Evolutionary conservation across 768 basidiomycete species (phyloP).

Genomic region (Auriscalpium microsporum): DNA sequence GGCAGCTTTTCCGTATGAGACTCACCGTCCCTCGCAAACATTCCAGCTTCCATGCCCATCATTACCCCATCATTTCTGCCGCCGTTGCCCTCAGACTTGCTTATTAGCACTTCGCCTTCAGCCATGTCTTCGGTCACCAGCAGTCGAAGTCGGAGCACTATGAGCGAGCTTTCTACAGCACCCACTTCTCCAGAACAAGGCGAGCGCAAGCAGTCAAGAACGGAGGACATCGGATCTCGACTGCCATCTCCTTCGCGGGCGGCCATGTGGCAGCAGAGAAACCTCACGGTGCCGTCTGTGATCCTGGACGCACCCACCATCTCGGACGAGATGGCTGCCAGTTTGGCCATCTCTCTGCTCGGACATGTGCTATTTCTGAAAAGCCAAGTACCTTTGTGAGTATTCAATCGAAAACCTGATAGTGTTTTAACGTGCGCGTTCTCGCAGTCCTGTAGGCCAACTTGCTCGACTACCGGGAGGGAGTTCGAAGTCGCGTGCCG

Average conservation of each 20-base stretch:
- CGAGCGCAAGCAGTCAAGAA: background rate
- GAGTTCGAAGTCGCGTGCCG: constrained; percentile 38
- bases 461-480: constrained; percentile 44
- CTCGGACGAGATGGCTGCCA: constrained; percentile 51
- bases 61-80: too few relatives aligned
- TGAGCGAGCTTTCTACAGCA: background rate
- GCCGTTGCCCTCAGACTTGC: background rate
- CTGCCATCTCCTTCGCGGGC: too few relatives aligned
- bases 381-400: constrained; percentile 73
- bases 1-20: too few relatives aligned
- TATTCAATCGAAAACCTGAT: constrained; percentile 8
- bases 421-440: background rate
- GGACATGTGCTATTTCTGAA: constrained; percentile 72
- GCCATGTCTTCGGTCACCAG: background rate
- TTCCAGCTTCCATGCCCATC: too few relatives aligned
- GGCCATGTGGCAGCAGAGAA: background rate
- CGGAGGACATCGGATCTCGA: too few relatives aligned
- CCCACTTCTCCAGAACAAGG: constrained; percentile 4
- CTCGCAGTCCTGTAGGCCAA: constrained; percentile 54
- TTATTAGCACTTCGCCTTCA: background rate
- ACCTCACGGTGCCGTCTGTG: constrained; percentile 31
- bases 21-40: too few relatives aligned
- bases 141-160: background rate
- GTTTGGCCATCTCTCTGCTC: constrained; percentile 52
- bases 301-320: constrained; percentile 43